phyloP scores from a whole-genome alignment of 768 basidiomycete genomes.

The Lactarius vividus region DNA sequence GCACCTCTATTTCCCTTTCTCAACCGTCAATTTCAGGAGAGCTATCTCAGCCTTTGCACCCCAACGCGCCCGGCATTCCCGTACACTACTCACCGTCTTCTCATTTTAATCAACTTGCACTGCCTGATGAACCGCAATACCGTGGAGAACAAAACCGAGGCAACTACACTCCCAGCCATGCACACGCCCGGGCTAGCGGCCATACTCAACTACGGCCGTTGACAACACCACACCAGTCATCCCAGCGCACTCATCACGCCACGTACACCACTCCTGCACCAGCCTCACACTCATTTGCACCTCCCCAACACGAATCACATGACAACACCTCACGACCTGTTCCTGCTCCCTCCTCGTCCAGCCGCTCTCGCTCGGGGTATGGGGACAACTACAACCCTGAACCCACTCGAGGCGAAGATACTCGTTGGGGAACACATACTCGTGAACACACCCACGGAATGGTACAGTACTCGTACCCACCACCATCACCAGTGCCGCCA shows the following conservation, averaged over 20 bases:
- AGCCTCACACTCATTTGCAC: conserved; percentile 10
- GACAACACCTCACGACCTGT: conserved; percentile 8
- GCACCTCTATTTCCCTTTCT: not conserved
- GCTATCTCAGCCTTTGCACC: conserved; percentile 24
- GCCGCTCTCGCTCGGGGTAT: conserved; percentile 5
- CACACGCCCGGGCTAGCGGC: conserved; percentile 7
- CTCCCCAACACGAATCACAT: conserved; percentile 7
- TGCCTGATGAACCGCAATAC: conserved; percentile 13
- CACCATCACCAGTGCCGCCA: conserved; percentile 2
- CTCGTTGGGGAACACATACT: not conserved
- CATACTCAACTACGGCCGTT: conserved; percentile 19
- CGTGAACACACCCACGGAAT: not conserved
- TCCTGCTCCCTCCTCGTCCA: not conserved
- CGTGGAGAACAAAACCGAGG: conserved; percentile 17
- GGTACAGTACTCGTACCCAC: conserved; percentile 13
- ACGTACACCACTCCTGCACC: conserved; percentile 6
- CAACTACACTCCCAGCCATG: conserved; percentile 17
- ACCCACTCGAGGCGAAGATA: not conserved
- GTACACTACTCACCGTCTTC: conserved; percentile 18
- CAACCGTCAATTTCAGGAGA: conserved; percentile 17
- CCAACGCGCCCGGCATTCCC: conserved; percentile 8
- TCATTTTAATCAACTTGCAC: conserved; percentile 16
- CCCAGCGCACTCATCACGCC: conserved; percentile 12
- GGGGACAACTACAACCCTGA: conserved; percentile 5
- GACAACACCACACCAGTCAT: conserved; percentile 13